A percentile compares a stretch with the other conserved stretches of the same genome.
Conservation (phyloP, 176 grass and related monocot genomes). For the Aegilops speltoides region DNA sequence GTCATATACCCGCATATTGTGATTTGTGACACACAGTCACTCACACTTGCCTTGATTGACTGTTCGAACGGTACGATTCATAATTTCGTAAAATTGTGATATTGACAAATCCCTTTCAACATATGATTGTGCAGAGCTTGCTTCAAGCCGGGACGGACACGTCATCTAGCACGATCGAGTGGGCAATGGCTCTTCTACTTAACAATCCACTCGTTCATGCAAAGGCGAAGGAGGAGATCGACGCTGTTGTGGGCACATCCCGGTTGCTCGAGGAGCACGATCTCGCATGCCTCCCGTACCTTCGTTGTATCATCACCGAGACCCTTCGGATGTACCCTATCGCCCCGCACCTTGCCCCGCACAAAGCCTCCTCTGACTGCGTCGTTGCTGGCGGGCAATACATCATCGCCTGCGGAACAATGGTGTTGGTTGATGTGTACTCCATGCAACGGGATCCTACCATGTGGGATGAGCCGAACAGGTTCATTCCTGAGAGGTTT, state of each 20-base stretch:
- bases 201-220: conserved; percentile 5
- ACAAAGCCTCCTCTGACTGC: background rate
- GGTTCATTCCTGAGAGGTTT: conserved; percentile 49
- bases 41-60: background rate
- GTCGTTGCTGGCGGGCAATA: background rate
- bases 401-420: background rate
- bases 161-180: conserved; percentile 41
- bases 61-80: background rate
- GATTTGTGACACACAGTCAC: background rate
- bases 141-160: conserved; percentile 48
- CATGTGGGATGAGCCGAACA: conserved; percentile 7
- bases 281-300: conserved; percentile 46
- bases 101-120: background rate
- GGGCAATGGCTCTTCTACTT: conserved; percentile 54
- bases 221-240: conserved; percentile 36
- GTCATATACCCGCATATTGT: background rate
- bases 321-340: conserved; percentile 39
- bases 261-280: conserved; percentile 41
- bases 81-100: background rate
- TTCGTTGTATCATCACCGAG: conserved; percentile 36
- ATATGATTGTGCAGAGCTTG: conserved; percentile 27
- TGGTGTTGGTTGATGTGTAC: conserved; percentile 47
- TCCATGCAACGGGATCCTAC: conserved; percentile 42
- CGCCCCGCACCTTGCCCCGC: conserved; percentile 2
- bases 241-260: conserved; percentile 28